phyloP scores from a whole-genome alignment of 75 land plant genomes.

The Pinus tabuliformis region DNA sequence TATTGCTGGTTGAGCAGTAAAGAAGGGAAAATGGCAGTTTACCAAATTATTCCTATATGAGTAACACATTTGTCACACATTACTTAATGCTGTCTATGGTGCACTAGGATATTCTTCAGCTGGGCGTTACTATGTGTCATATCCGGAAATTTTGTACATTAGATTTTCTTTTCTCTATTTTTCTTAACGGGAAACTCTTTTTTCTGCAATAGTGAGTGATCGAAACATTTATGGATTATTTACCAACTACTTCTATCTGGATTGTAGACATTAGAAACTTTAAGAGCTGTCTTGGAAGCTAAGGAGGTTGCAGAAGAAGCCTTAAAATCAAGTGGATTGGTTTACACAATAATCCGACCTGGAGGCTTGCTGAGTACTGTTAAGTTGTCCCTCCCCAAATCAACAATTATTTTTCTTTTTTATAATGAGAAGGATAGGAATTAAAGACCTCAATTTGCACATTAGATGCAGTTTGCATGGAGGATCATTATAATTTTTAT shows the following conservation, averaged over 20 bases:
- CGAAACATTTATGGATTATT: neutral
- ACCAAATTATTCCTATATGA: neutral
- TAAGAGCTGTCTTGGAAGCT: conserved; percentile 39
- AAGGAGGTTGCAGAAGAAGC: conserved; percentile 49
- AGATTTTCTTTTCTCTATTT: neutral
- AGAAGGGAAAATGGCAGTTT: neutral
- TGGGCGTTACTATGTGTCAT: neutral
- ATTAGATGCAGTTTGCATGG: neutral
- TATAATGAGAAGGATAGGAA: neutral
- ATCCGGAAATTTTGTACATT: no score
- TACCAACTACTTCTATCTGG: neutral
- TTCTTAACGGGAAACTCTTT: neutral
- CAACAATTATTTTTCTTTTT: neutral
- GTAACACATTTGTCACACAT: neutral
- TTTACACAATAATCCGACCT: conserved; percentile 52
- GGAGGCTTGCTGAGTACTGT: conserved; percentile 42
- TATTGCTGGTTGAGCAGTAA: neutral
- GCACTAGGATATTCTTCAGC: neutral
- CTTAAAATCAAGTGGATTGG: conserved; percentile 33
- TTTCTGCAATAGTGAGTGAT: neutral
- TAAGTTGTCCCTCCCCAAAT: neutral
- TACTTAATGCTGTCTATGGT: neutral
- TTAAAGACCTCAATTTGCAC: neutral
- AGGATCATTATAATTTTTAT: neutral
- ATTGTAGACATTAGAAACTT: conserved; percentile 34